Evolutionary conservation across 2,329 filamentous ascomycete genomes (phyloP), one percentile per base, ranked within the genome.

Genomic region (Didymella glomerata): DNA sequence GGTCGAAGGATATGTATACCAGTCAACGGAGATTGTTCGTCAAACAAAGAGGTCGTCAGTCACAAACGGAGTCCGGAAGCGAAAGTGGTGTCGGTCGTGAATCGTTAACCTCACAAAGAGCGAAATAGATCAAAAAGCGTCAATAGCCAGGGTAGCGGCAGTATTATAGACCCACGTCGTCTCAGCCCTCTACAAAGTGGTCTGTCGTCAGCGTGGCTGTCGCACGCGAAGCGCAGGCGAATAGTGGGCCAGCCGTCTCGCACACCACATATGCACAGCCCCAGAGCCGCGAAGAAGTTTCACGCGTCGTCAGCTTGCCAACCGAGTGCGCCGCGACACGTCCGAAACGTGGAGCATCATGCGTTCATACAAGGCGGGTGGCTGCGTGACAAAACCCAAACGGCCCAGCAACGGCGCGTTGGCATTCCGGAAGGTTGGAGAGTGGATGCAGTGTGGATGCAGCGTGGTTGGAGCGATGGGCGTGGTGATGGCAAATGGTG

Each of bases 281-380:
- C 61, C 68, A 58, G 61, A 68, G 61, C 66, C 65, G 62, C 58
- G 59, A 59, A 65, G 60, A 62, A 55, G 72, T 75, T 73, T 75
- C 71, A 75, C 68, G 68, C 67, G 68, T 75, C 71, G 72, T 75
- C 71, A 75, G 68, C 71, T 53, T 38, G 34, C 36, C 57, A 61
- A 62, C 63, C 65, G 66, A 62, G 48, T 42, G 54, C 38, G 61
- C 61, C 67, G 66, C 65, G 58, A 70, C 69, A 64, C 60, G 53
- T 56, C 51, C 70, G 71, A 75, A 70, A 72, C 71, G 61, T 57
- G 54, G 54, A 48, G 36, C 41, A 41, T 60, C 34, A 60, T 60
- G 57, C 57, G 34, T 44, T 54, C 47, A 47, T n/a, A 13, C n/a
- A 28, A 28, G 18, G 24, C 20, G 32, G 9, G 13, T 42, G 42